Evolutionary conservation across 1,139 yeast species (phyloP), one percentile per base, ranked within the genome.

Genomic region (Magnusiomyces magnusii): DNA sequence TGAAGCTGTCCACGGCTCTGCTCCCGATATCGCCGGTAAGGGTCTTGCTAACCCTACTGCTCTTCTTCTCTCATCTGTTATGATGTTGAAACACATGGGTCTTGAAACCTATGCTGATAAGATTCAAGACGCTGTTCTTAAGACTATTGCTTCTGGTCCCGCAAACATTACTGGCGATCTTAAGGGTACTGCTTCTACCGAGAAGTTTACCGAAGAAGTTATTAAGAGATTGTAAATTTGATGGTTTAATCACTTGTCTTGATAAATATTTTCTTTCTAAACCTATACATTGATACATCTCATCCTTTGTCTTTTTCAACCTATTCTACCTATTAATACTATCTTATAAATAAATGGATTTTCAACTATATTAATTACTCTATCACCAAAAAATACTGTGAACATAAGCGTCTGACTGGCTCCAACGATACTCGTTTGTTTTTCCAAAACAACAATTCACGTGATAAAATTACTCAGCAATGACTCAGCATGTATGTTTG

Each of bases 31-130:
- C 72, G 97, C 97, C 65, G 97, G 97, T 73, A 90, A 92, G 82
- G 95, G 96, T 73, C 84, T 88, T 75, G 99, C 99, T 66, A 93
- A 93, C 84, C 99, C 99, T 78, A 93, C 98, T 65, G 99, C 99
- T 63, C 79, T 93, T 74, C 81, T 93, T 74, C 83, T 93, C 74
- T 90, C 97, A 56, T 92, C 98, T 57, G 91, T 91, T 73, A 92
- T 93, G 97, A 92, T 93, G 98, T 86, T 93, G 82, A 88, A 96
- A 81, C 98, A 93, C 81, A 91, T 93, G 98, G 86, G 89, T 59
- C 83, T 93, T 76, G 80, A 82, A 74, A 78, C 80, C 53, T 82
- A 86, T 69, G 98, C 97, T 69, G 86, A 82, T 74, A 81, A 78
- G 75, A 90, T 93, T 72, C 95, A 91, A 80, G 76, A 75, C 68